These are phyloP conservation scores for Beauveria rudraprayagi DNA, from an alignment of 2,329 filamentous ascomycete genomes.

Conservation along the genomic window DNA sequence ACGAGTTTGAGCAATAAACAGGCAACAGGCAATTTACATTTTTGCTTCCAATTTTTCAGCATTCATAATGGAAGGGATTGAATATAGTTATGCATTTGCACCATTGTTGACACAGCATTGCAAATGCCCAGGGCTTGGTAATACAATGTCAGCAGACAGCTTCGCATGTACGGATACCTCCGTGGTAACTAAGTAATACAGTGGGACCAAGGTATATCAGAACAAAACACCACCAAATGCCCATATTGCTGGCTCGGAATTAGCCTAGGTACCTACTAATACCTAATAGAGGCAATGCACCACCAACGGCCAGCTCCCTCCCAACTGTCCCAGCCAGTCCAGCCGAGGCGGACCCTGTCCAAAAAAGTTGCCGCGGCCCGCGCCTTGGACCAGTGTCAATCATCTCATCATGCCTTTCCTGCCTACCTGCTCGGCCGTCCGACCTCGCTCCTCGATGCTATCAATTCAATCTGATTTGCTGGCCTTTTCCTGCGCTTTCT, in stretches of 20 bases:
- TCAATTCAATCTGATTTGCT: neutral
- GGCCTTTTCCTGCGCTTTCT: neutral
- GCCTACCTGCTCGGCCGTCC: neutral
- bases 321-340: neutral
- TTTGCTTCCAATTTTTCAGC: too few relatives aligned
- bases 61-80: too few relatives aligned
- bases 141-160: conserved; percentile 4
- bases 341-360: conserved; percentile 2
- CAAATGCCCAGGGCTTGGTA: neutral
- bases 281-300: too few relatives aligned
- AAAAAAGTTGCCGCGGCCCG: conserved; percentile 7
- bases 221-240: too few relatives aligned
- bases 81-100: neutral
- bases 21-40: too few relatives aligned
- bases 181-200: too few relatives aligned
- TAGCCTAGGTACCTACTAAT: neutral
- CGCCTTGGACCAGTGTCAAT: neutral
- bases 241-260: too few relatives aligned
- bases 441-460: neutral
- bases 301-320: neutral
- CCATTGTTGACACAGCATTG: neutral
- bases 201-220: too few relatives aligned
- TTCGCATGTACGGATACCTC: neutral
- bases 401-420: neutral
- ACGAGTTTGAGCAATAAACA: too few relatives aligned